Percentiles rank a stretch among this genome's conserved stretches.
Evolutionary conservation across 495 filamentous ascomycete species (phyloP).

Genomic region (Monascus purpureus): DNA sequence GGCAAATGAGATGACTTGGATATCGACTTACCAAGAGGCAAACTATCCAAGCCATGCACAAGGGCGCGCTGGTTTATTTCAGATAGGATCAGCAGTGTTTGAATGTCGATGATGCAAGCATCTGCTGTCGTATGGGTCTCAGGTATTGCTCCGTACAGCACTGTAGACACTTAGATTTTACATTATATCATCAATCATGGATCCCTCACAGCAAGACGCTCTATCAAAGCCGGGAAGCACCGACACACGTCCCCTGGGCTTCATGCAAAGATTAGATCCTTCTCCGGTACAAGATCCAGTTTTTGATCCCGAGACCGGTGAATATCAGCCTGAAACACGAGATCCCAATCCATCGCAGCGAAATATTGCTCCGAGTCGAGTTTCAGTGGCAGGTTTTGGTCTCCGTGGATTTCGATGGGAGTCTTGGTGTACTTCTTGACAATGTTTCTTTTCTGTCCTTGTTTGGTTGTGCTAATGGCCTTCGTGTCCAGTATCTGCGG

Average conservation of each 20-base stretch:
- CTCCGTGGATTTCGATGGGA: conserved; percentile 46
- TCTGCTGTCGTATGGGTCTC: no score
- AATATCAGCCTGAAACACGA: conserved; percentile 36
- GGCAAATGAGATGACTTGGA: no score
- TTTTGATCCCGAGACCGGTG: conserved; percentile 36
- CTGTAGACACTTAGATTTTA: no score
- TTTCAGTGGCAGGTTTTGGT: conserved; percentile 29
- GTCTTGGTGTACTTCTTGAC: conserved; percentile 41
- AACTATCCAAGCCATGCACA: no score
- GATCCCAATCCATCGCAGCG: conserved; percentile 7
- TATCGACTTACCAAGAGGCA: no score
- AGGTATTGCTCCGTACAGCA: no score
- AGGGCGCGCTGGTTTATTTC: no score
- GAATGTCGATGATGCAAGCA: no score
- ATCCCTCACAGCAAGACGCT: conserved; percentile 1
- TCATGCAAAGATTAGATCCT: conserved; percentile 68
- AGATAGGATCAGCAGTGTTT: no score
- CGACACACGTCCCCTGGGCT: conserved; percentile 37
- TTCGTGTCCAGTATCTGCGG: conserved; percentile 46
- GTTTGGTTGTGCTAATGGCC: conserved; percentile 1
- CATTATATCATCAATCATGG: no score
- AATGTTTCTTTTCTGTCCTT: conserved; percentile 5
- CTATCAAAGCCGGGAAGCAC: conserved; percentile 14
- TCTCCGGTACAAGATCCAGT: conserved; percentile 58
- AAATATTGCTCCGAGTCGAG: conserved; percentile 5